Percentiles rank a stretch among this genome's conserved stretches.
Conservation (phyloP, 2,329 filamentous ascomycete species). For the Penicillium aurantiogriseum region DNA sequence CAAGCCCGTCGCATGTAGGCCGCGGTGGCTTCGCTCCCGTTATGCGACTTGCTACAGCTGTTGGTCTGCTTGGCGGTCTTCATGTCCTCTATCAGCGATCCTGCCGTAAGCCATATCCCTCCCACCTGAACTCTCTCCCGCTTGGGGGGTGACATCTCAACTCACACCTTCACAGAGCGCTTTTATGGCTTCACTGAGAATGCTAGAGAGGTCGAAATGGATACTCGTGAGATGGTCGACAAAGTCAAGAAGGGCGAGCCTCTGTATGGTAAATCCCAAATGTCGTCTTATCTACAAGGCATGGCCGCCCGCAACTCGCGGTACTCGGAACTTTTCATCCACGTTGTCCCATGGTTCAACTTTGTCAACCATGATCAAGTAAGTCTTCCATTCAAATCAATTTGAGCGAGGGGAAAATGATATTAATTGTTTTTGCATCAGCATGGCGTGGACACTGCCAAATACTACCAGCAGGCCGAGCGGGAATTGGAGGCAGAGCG, state of each 20-base stretch:
- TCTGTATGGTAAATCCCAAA: slow-evolving; percentile 75
- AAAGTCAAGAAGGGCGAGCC: slow-evolving; percentile 91
- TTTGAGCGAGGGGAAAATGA: background rate
- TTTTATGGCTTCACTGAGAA: slow-evolving; percentile 97
- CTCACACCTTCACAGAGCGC: slow-evolving; percentile 60
- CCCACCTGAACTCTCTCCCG: background rate
- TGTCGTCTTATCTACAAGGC: slow-evolving; percentile 89
- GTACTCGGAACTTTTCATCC: slow-evolving; percentile 80
- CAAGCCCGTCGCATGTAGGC: slow-evolving; percentile 80
- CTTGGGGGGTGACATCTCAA: background rate
- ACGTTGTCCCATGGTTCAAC: slow-evolving; percentile 94
- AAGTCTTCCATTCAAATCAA: slow-evolving; percentile 19
- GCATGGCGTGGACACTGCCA: slow-evolving; percentile 96
- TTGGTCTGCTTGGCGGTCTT: slow-evolving; percentile 77
- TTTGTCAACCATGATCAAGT: slow-evolving; percentile 88
- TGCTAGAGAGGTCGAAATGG: slow-evolving; percentile 84
- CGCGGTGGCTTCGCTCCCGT: slow-evolving; percentile 77
- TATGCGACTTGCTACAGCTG: slow-evolving; percentile 72
- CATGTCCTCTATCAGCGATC: slow-evolving; percentile 83
- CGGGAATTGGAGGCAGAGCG: slow-evolving; percentile 83
- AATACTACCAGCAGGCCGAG: slow-evolving; percentile 97
- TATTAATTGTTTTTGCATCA: slow-evolving; percentile 38
- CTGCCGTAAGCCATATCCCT: slow-evolving; percentile 62
- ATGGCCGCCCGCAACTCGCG: slow-evolving; percentile 89
- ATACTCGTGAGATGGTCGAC: slow-evolving; percentile 97